Evolutionary conservation across 2,329 filamentous ascomycete species (phyloP), one percentile per base, ranked within the genome.

Genomic region (Eurotiales sp.): DNA sequence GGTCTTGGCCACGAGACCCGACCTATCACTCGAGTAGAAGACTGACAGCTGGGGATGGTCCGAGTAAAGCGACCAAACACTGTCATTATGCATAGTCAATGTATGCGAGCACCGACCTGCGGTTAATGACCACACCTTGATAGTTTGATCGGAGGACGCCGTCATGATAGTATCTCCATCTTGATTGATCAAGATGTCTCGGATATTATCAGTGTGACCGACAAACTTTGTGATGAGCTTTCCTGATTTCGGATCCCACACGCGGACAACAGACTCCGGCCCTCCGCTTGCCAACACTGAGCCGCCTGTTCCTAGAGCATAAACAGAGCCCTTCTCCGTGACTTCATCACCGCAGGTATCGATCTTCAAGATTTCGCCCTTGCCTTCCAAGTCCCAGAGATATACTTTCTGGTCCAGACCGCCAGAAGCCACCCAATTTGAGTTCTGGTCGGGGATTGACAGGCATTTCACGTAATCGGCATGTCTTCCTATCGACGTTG

Each of bases 31-130:
- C 51, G 92, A 97, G 73, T 97, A 97, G 70, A 99, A 97, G 25
- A 96, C 82, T 8, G 86, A 86, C 3, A 99, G 79, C 53, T 87
- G 81, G 0, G 91, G 90, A 61, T 95, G 84, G 49, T 92, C 85
- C 0, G 93, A 96, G 70, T 87, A 95, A 19, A 99, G 77, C 1
- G 90, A 95, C 93, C 93, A 99, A 19, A 99, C 89, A 66, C 91
- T 96, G 65, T 96, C 90, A 65, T 95, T 95, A 72, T 99, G 93
- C 93, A 99, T 99, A 50, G 91, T 96, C 61, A 99, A 81, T 0
- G 93, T 99, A 71, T 96, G 90, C 86, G 97, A 92, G 77, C 93
- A 99, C 60, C 93, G 82, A 50, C 93, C 93, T 19, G 90, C 92
- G 10, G 88, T 93, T 60, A 97, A 85, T 59, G 91, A 96, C 93